Percentiles rank a stretch among this genome's conserved stretches.
These are phyloP conservation scores for Cryptococcus sp. DNA, from an alignment of 1,284 basidiomycete species.

Conservation along the genomic window DNA sequence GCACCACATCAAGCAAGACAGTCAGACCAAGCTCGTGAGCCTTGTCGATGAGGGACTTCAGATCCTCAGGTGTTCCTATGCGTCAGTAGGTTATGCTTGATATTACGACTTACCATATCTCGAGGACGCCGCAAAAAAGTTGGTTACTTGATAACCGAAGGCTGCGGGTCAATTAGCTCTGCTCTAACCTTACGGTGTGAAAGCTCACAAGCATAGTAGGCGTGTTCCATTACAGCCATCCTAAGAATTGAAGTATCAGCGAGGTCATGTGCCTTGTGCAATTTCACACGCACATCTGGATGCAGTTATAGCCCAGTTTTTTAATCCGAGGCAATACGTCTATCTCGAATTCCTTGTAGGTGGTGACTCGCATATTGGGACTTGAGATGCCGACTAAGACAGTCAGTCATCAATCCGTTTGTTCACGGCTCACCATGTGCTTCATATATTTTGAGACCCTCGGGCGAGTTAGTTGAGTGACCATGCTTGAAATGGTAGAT, in stretches of 20 bases:
- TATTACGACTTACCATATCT: conserved; percentile 65
- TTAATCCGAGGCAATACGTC: conserved; percentile 86
- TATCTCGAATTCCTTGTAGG: conserved; percentile 91
- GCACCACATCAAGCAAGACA: conserved; percentile 93
- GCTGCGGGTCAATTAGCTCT: conserved; percentile 57
- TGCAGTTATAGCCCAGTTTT: conserved; percentile 90
- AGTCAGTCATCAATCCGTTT: background rate
- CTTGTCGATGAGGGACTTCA: conserved; percentile 92
- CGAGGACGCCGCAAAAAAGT: conserved; percentile 95
- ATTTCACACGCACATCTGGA: conserved; percentile 65
- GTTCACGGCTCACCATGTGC: conserved; percentile 65
- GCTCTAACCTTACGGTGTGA: conserved; percentile 1
- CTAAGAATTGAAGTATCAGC: conserved; percentile 29
- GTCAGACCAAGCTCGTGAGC: conserved; percentile 91
- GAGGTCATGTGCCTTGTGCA: background rate
- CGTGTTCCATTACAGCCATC: conserved; percentile 98
- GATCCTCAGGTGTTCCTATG: conserved; percentile 79
- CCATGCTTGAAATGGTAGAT: conserved; percentile 80
- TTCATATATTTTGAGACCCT: conserved; percentile 85
- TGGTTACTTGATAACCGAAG: conserved; percentile 97
- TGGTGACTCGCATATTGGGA: conserved; percentile 80
- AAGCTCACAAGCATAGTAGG: conserved; percentile 90
- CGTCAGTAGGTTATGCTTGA: background rate
- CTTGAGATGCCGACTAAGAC: conserved; percentile 86
- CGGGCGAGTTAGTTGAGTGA: conserved; percentile 43